A percentile compares a stretch with the other conserved stretches of the same genome.
Evolutionary conservation across 2,329 filamentous ascomycete species (phyloP).

Genomic region (Pochonia chlamydosporia): DNA sequence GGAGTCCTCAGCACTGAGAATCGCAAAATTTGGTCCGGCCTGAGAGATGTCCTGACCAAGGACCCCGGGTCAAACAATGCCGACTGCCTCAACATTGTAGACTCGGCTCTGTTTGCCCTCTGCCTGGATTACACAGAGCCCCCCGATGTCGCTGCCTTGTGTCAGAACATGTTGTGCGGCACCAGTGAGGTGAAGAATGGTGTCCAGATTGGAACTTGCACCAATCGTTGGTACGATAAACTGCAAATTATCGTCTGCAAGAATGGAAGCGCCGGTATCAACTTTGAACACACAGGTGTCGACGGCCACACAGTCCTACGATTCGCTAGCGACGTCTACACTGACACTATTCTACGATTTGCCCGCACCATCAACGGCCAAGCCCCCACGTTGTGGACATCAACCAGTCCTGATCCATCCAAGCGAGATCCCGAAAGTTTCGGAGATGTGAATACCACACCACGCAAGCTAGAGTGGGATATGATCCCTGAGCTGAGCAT

Average conservation of each 20-base stretch:
- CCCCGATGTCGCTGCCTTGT: conserved; percentile 72
- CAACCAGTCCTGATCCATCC: conserved; percentile 82
- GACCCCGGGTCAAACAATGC: conserved; percentile 91
- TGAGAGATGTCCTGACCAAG: conserved; percentile 80
- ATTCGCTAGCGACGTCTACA: conserved; percentile 94
- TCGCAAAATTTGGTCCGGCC: conserved; percentile 88
- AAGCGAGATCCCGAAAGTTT: conserved; percentile 90
- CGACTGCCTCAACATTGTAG: conserved; percentile 91
- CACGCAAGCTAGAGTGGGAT: conserved; percentile 96
- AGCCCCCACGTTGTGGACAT: conserved; percentile 87
- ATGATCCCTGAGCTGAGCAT: conserved; percentile 89
- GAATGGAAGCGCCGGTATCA: conserved; percentile 97
- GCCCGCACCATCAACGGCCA: conserved; percentile 92
- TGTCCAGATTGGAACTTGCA: conserved; percentile 94
- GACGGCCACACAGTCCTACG: conserved; percentile 95
- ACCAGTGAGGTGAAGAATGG: conserved; percentile 87
- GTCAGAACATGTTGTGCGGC: conserved; percentile 97
- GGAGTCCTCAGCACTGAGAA: conserved; percentile 96
- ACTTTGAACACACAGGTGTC: conserved; percentile 97
- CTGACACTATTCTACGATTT: conserved; percentile 93
- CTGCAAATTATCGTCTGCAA: conserved; percentile 98
- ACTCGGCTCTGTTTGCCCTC: conserved; percentile 86
- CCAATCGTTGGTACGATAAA: conserved; percentile 99
- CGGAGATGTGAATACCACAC: conserved; percentile 86
- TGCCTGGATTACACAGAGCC: conserved; percentile 93